Percentiles rank a stretch among this genome's conserved stretches.
Evolutionary conservation across 768 basidiomycete species (phyloP).

Genomic region (Gymnopilus junonius): DNA sequence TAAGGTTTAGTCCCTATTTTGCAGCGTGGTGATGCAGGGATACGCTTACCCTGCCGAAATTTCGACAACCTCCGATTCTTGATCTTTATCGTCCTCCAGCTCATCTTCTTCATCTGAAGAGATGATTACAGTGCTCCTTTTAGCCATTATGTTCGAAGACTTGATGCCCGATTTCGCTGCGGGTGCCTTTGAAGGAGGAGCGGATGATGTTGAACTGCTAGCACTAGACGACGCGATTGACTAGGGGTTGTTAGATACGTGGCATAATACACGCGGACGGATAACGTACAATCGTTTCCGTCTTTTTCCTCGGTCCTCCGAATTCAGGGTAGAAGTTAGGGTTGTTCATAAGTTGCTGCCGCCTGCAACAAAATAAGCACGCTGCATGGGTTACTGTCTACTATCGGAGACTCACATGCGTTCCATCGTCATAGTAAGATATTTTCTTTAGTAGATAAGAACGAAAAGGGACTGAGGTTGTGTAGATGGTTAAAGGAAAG

Average conservation of each 20-base stretch:
- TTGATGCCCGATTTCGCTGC: conserved; percentile 9
- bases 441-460: background rate
- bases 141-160: background rate
- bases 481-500: background rate
- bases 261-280: background rate
- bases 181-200: conserved; percentile 13
- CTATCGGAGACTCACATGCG: conserved; percentile 30
- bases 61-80: conserved; percentile 18
- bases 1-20: conserved; percentile 2
- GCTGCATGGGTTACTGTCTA: background rate
- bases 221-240: conserved; percentile 32
- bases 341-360: conserved; percentile 36
- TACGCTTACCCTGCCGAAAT: conserved; percentile 13
- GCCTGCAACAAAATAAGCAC: conserved; percentile 22
- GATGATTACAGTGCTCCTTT: conserved; percentile 31
- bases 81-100: conserved; percentile 24
- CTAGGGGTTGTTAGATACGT: conserved; percentile 15
- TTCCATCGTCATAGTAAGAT: conserved; percentile 35
- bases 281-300: conserved; percentile 32
- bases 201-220: conserved; percentile 21
- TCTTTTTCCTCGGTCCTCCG: conserved; percentile 24
- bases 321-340: conserved; percentile 37
- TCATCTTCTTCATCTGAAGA: conserved; percentile 43
- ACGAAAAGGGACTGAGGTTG: background rate
- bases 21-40: conserved; percentile 2